Evolutionary conservation across 768 basidiomycete genomes (phyloP).

Genomic region (Kwoniella heveanensis): DNA sequence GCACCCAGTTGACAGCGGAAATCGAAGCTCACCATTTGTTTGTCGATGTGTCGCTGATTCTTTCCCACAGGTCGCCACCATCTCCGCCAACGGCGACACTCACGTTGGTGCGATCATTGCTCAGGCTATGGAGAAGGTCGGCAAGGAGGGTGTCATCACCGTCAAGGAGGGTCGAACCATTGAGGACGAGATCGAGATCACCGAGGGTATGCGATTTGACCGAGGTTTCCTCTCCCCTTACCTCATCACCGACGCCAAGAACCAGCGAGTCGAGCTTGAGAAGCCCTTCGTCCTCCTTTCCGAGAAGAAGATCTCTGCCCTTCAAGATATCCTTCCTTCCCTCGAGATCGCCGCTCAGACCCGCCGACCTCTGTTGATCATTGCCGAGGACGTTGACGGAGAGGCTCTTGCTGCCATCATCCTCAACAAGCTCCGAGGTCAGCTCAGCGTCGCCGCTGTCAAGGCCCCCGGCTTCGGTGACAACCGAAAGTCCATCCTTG

Average conservation of each 20-base stretch:
- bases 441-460: constrained; percentile 88
- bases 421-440: constrained; percentile 98
- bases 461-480: constrained; percentile 98
- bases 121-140: constrained; percentile 99
- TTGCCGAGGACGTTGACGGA: constrained; percentile 96
- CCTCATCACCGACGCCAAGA: constrained; percentile 97
- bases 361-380: constrained; percentile 89
- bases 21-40: no score
- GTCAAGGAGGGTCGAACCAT: constrained; percentile 98
- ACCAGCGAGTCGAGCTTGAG: constrained; percentile 93
- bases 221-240: constrained; percentile 97
- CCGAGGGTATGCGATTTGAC: constrained; percentile 99
- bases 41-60: constrained; percentile 2
- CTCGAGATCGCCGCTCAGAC: constrained; percentile 65
- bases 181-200: constrained; percentile 98
- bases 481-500: constrained; percentile 97
- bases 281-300: constrained; percentile 90
- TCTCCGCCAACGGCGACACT: constrained; percentile 74
- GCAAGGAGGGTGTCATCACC: constrained; percentile 99
- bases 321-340: constrained; percentile 93
- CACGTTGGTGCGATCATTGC: constrained; percentile 95
- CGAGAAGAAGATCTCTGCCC: constrained; percentile 95
- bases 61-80: constrained; percentile 74
- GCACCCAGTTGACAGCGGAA: no score
- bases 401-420: constrained; percentile 97